Evolutionary conservation across 495 filamentous ascomycete species (phyloP), one percentile per base, ranked within the genome.

Genomic region (Hypomontagnella monticulosa): DNA sequence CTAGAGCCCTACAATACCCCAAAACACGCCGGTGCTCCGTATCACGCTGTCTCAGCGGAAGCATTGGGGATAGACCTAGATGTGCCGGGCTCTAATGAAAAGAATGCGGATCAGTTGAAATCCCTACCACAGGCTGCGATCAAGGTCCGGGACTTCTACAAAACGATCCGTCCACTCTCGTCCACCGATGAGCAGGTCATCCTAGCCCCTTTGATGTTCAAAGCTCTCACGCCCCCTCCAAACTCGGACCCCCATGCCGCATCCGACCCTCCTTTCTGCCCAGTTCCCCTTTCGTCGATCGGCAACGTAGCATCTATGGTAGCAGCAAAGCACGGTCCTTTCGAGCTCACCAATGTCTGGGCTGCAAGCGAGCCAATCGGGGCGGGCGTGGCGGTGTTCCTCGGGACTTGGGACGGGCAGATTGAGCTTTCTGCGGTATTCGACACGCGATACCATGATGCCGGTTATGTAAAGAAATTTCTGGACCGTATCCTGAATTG

Each of bases 31-130:
- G 75, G 63, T 0, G 47, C 74, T 4, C 65, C 73, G 0, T 76
- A 78, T 19, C 74, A 79, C 54, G 71, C 72, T 9, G 50, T 72
- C 1, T 76, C 73, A 1, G 64, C 53, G 0, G 36, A 56, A 4
- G 61, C 63, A 8, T 38, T 76, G 0, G 41, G 44, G 0, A 43
- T 74, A 15, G 64, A 69, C 4, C 57, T 76, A 15, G 27, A 48
- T 4, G 48, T 69, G 38, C 57, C 67, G 0, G 7, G 12, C 14
- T 48, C n/a, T 12, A 41, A 34, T 3, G 27, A 12, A 9, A 23
- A 9, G 0, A 23, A 51, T 6, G 27, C 11, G 4, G 32, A 61
- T 23, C 18, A 61, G 12, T 30, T 66, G 23, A 27, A 27, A 3
- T 27, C 23, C 23, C 23, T 27, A n/a, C 10, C 63, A 14, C 30